Conservation (phyloP, 768 basidiomycete species). For the Hortiboletus campestris region DNA sequence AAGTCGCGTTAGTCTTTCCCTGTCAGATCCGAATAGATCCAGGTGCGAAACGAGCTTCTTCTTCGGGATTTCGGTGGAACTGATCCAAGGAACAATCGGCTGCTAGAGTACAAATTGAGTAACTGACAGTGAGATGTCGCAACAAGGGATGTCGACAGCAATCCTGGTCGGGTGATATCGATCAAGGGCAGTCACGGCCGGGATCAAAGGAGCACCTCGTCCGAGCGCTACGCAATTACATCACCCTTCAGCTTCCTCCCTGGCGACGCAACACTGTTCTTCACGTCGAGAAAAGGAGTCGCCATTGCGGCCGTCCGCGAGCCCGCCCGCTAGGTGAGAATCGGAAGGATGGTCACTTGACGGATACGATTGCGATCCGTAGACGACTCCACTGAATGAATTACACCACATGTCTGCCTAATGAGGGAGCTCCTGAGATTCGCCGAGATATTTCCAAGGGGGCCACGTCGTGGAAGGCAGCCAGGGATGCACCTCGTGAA, state of each 20-base stretch:
- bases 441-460: constrained; percentile 28
- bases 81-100: constrained; percentile 4
- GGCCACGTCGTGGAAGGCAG: constrained; percentile 12
- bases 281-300: constrained; percentile 8
- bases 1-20: constrained; percentile 10
- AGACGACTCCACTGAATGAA: neutral
- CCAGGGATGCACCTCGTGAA: constrained; percentile 13
- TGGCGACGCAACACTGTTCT: neutral
- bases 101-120: neutral
- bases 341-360: constrained; percentile 7
- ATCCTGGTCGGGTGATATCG: neutral
- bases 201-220: neutral
- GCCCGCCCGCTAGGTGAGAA: constrained; percentile 14
- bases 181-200: neutral
- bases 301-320: constrained; percentile 12
- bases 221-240: neutral
- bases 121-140: neutral
- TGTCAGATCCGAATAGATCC: constrained; percentile 21
- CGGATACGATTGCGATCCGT: neutral
- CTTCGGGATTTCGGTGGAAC: neutral
- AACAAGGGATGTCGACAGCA: neutral
- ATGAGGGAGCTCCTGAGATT: constrained; percentile 15
- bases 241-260: neutral
- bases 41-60: constrained; percentile 11
- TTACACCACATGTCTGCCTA: neutral